Evolutionary conservation across 164 flowering plant species (phyloP).

Genomic region (Santalum album): DNA sequence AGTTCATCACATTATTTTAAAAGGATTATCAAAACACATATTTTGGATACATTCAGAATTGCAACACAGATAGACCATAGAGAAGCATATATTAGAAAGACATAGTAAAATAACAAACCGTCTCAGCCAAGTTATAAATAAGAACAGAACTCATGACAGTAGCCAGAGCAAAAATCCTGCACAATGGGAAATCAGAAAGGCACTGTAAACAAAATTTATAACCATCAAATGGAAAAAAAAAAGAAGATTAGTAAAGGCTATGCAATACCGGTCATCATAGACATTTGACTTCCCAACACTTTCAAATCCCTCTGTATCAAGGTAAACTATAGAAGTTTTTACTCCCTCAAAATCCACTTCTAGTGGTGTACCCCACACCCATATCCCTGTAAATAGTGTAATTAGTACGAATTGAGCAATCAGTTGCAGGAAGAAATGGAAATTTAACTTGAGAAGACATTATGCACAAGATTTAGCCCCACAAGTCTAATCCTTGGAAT

Average conservation of each 20-base stretch:
- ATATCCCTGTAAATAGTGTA: conserved; percentile 82
- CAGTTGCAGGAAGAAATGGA: too few species aligned
- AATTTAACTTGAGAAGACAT: too few species aligned
- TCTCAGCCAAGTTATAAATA: conserved; percentile 92
- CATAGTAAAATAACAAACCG: conserved; percentile 41
- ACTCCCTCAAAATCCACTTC: conserved; percentile 71
- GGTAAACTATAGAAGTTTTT: conserved; percentile 82
- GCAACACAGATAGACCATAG: not conserved
- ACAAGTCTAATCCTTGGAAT: too few species aligned
- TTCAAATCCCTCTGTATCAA: conserved; percentile 99
- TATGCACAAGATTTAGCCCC: too few species aligned
- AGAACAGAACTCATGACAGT: conserved; percentile 97
- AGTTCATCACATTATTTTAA: not conserved
- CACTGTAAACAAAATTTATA: not conserved
- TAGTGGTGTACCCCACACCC: conserved; percentile 94
- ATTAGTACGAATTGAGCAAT: too few species aligned
- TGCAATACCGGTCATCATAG: conserved; percentile 80
- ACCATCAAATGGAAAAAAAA: not conserved
- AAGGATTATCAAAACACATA: not conserved
- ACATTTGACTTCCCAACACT: conserved; percentile 99
- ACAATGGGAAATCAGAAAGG: conserved; percentile 8
- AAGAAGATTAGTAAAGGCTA: conserved; percentile 5
- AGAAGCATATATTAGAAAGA: not conserved
- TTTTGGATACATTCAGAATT: not conserved
- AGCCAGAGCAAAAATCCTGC: conserved; percentile 95